Evolutionary conservation across 805 yeast species (phyloP).

Genomic region (Scheffersomyces amazonensis): DNA sequence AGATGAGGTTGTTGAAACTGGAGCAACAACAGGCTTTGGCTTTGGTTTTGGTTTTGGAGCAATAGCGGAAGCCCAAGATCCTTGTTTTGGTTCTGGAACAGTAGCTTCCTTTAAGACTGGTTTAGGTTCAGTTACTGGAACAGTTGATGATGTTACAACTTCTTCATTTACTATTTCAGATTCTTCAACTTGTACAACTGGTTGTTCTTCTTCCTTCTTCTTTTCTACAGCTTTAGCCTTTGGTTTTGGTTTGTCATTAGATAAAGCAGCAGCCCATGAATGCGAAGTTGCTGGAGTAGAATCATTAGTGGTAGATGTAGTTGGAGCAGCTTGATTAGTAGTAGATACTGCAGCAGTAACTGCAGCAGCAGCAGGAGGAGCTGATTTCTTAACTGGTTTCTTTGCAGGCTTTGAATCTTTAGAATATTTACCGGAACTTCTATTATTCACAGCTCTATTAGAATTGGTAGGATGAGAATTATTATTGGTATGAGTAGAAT

Average conservation of each 20-base stretch:
- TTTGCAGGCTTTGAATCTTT: constrained; percentile 5
- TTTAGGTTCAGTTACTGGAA: constrained; percentile 8
- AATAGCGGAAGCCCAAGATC: constrained; percentile 72
- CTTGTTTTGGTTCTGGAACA: constrained; percentile 46
- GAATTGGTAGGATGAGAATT: constrained; percentile 6
- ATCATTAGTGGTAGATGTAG: constrained; percentile 14
- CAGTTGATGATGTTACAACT: constrained; percentile 19
- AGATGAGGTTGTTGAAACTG: constrained; percentile 43
- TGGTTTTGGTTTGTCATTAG: constrained; percentile 30
- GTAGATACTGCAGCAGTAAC: constrained; percentile 13
- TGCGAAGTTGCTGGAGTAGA: constrained; percentile 20
- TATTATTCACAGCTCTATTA: constrained; percentile 6
- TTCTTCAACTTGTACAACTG: constrained; percentile 8
- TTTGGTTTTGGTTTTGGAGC: constrained; percentile 48
- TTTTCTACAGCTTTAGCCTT: constrained; percentile 6
- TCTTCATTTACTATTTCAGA: constrained; percentile 12
- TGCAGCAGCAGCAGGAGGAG: constrained; percentile 4
- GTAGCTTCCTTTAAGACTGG: constrained; percentile 33
- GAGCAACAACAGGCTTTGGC: constrained; percentile 21
- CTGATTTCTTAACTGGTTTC: constrained; percentile 7
- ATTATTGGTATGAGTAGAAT: constrained; percentile 5
- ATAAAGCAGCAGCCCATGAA: constrained; percentile 46
- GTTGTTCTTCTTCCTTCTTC: constrained; percentile 4
- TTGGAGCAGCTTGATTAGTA: constrained; percentile 13
- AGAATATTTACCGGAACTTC: not conserved